A percentile compares a stretch with the other conserved stretches of the same genome.
phyloP scores from a whole-genome alignment of 345 rosid genomes.

The Pugionium dolabratum region DNA sequence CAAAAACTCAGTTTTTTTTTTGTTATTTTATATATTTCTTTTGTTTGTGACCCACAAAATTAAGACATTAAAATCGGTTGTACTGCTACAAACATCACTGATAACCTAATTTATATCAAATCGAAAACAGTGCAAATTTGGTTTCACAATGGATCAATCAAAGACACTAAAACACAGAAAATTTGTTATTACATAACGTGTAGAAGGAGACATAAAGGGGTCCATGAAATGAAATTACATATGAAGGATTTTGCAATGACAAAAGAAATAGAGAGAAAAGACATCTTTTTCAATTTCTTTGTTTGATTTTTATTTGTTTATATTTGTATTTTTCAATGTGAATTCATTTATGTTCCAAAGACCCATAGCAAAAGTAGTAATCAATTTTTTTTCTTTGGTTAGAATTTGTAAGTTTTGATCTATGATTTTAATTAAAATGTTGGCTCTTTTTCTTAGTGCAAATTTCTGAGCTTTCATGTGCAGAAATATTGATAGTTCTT shows the following conservation, averaged over 20 bases:
- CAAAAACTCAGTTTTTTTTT: slow-evolving; percentile 7
- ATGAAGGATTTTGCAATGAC: slow-evolving; percentile 29
- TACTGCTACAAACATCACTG: slow-evolving; percentile 21
- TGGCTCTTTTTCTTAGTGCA: no score
- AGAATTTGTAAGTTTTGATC: no score
- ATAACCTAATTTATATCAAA: slow-evolving; percentile 23
- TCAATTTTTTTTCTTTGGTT: no score
- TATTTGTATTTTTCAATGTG: slow-evolving; percentile 34
- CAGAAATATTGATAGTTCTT: no score
- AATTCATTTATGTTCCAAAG: slow-evolving; percentile 15
- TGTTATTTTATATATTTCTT: not conserved
- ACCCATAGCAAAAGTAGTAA: not conserved
- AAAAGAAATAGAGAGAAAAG: slow-evolving; percentile 20
- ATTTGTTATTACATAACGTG: slow-evolving; percentile 30
- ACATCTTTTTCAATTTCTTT: slow-evolving; percentile 18
- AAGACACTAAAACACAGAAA: slow-evolving; percentile 27
- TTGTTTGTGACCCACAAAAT: slow-evolving; percentile 22
- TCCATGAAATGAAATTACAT: slow-evolving; percentile 36
- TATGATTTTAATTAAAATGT: no score
- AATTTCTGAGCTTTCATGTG: no score
- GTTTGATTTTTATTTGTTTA: not conserved
- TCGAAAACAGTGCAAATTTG: slow-evolving; percentile 35
- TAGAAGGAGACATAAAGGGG: slow-evolving; percentile 32
- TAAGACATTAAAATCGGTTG: slow-evolving; percentile 31
- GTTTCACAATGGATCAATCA: slow-evolving; percentile 22